phyloP scores from a whole-genome alignment of 192 early-diverging fungal genomes.

The Coemansia furcata region DNA sequence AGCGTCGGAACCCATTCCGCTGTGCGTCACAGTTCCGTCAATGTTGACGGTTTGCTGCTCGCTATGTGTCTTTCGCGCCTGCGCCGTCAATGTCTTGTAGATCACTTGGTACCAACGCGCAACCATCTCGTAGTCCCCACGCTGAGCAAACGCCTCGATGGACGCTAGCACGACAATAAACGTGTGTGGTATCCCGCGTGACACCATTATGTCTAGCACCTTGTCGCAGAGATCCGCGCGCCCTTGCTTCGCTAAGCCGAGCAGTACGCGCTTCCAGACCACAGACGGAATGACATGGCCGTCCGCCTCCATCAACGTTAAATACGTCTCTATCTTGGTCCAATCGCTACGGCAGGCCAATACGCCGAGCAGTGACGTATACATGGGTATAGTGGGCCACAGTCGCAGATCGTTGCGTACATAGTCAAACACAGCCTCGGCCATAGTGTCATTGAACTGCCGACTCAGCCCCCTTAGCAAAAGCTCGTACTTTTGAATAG shows the following conservation, averaged over 20 bases:
- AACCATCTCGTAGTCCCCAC: constrained; percentile 31
- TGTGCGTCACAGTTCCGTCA: constrained; percentile 7
- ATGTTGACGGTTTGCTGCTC: constrained; percentile 16
- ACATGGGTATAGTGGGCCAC: constrained; percentile 34
- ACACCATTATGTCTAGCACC: constrained; percentile 21
- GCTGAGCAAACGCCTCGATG: constrained; percentile 33
- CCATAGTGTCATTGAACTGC: constrained; percentile 13
- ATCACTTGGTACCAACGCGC: constrained; percentile 38
- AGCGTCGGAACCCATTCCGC: background rate
- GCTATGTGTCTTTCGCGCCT: background rate
- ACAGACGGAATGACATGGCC: constrained; percentile 12
- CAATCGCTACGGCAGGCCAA: constrained; percentile 22
- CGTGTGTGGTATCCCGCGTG: constrained; percentile 11
- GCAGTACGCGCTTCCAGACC: constrained; percentile 37
- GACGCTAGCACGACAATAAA: constrained; percentile 26
- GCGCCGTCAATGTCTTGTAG: constrained; percentile 17
- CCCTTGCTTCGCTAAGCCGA: constrained; percentile 32
- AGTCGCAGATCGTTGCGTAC: constrained; percentile 33
- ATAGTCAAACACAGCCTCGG: constrained; percentile 28
- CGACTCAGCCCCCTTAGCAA: constrained; percentile 35
- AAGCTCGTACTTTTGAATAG: constrained; percentile 41
- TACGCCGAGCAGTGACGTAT: constrained; percentile 32
- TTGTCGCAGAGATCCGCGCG: constrained; percentile 27
- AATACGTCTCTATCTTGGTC: constrained; percentile 17
- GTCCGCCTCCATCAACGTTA: constrained; percentile 33